These are phyloP conservation scores for Podila epicladia DNA, from an alignment of 192 early-diverging fungal species.

Conservation along the genomic window DNA sequence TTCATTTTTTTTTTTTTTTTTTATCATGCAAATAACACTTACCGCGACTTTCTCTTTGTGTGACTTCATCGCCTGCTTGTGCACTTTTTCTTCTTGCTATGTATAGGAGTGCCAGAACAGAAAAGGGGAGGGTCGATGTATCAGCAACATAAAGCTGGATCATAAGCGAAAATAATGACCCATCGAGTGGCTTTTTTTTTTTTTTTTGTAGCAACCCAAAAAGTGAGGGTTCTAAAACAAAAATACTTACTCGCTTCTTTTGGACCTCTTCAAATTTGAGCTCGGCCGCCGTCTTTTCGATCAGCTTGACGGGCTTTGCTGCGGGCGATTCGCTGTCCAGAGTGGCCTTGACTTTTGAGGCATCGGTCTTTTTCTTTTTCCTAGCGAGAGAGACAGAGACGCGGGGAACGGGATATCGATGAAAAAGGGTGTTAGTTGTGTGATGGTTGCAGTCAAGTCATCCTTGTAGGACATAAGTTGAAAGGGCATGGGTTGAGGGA, in stretches of 20 bases:
- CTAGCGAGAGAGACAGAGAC: constrained; percentile 20
- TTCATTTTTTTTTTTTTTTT: background rate
- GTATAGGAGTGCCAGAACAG: background rate
- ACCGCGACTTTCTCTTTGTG: constrained; percentile 82
- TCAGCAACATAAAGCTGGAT: background rate
- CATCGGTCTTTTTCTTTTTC: constrained; percentile 63
- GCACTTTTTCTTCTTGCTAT: constrained; percentile 74
- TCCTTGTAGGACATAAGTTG: background rate
- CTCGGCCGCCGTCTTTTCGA: constrained; percentile 76
- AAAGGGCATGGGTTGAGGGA: background rate
- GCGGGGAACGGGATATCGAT: background rate
- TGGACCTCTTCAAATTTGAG: constrained; percentile 75
- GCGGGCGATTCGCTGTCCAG: constrained; percentile 19
- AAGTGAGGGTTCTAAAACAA: too few species aligned
- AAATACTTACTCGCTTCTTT: constrained; percentile 65
- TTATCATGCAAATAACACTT: constrained; percentile 26
- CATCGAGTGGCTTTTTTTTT: too few species aligned
- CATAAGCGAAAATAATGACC: background rate
- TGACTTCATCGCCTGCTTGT: constrained; percentile 70
- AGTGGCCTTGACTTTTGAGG: constrained; percentile 41
- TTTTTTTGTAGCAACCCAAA: too few species aligned
- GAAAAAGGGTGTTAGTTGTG: background rate
- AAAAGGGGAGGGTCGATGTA: too few species aligned
- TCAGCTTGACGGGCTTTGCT: constrained; percentile 32
- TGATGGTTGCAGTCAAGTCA: background rate